These are phyloP conservation scores for Alternaria brassicicola DNA, from an alignment of 2,329 filamentous ascomycete species.

Conservation along the genomic window DNA sequence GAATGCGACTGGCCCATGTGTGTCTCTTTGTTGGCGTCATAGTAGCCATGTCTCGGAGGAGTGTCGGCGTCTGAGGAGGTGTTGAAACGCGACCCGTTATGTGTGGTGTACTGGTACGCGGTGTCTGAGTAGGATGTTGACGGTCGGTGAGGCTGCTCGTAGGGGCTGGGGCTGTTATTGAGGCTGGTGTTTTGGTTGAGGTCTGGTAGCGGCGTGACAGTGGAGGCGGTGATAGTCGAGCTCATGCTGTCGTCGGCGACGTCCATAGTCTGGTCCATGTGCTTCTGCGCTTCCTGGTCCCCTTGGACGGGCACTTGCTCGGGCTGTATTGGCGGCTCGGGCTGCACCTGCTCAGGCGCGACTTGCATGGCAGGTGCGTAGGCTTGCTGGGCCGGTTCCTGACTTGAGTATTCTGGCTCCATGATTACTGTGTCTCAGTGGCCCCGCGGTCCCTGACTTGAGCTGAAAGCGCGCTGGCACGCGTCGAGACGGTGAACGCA, in stretches of 20 bases:
- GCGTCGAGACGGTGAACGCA: slow-evolving; percentile 29
- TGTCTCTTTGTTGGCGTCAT: slow-evolving; percentile 41
- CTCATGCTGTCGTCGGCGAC: slow-evolving; percentile 54
- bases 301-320: slow-evolving; percentile 12
- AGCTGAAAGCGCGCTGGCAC: slow-evolving; percentile 29
- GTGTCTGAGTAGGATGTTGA: slow-evolving; percentile 62
- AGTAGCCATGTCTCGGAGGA: slow-evolving; percentile 45
- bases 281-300: slow-evolving; percentile 37
- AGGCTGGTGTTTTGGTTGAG: slow-evolving; percentile 39
- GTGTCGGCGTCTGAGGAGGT: slow-evolving; percentile 57
- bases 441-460: slow-evolving; percentile 25
- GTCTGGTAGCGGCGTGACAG: slow-evolving; percentile 47
- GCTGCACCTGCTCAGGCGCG: slow-evolving; percentile 32
- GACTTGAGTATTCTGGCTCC: slow-evolving; percentile 13
- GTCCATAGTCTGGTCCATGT: slow-evolving; percentile 48
- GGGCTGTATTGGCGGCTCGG: slow-evolving; percentile 22
- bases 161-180: slow-evolving; percentile 32
- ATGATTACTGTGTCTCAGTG: slow-evolving; percentile 14
- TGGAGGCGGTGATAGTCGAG: slow-evolving; percentile 54
- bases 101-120: slow-evolving; percentile 49
- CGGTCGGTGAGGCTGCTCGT: slow-evolving; percentile 55
- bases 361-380: slow-evolving; percentile 21
- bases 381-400: slow-evolving; percentile 15
- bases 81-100: slow-evolving; percentile 50
- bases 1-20: slow-evolving; percentile 48